These are phyloP conservation scores for Anthoceros angustus DNA, from an alignment of 225 moss, liverwort and hornwort genomes.

Conservation along the genomic window DNA sequence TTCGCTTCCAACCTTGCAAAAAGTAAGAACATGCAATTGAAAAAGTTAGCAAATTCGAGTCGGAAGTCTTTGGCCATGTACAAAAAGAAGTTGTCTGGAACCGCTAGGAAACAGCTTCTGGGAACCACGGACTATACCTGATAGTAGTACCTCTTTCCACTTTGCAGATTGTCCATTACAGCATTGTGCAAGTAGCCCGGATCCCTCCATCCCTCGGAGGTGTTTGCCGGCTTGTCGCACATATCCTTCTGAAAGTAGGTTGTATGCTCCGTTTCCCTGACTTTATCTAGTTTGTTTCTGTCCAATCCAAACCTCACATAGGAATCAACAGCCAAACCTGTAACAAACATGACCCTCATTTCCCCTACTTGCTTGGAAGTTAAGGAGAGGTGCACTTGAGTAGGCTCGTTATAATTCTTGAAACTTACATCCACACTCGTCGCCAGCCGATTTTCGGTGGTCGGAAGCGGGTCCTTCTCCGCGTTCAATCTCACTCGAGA, in stretches of 20 bases:
- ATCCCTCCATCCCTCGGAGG: constrained; percentile 52
- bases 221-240: constrained; percentile 65
- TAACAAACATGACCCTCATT: constrained; percentile 77
- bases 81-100: background rate
- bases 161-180: constrained; percentile 34
- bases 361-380: constrained; percentile 40
- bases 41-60: background rate
- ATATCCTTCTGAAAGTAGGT: constrained; percentile 52
- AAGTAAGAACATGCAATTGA: background rate
- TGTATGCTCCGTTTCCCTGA: constrained; percentile 17
- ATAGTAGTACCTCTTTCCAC: constrained; percentile 56
- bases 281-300: constrained; percentile 13
- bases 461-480: constrained; percentile 41
- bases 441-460: constrained; percentile 23
- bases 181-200: constrained; percentile 58
- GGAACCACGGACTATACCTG: constrained; percentile 10
- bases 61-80: constrained; percentile 3
- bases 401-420: constrained; percentile 63
- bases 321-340: constrained; percentile 32
- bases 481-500: constrained; percentile 13
- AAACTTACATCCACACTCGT: constrained; percentile 34
- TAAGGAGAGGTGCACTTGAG: constrained; percentile 71
- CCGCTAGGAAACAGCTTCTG: constrained; percentile 10
- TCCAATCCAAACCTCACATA: constrained; percentile 37
- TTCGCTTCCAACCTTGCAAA: constrained; percentile 51